phyloP scores from a whole-genome alignment of 1,284 basidiomycete species.

The Pisolithus thermaeus region DNA sequence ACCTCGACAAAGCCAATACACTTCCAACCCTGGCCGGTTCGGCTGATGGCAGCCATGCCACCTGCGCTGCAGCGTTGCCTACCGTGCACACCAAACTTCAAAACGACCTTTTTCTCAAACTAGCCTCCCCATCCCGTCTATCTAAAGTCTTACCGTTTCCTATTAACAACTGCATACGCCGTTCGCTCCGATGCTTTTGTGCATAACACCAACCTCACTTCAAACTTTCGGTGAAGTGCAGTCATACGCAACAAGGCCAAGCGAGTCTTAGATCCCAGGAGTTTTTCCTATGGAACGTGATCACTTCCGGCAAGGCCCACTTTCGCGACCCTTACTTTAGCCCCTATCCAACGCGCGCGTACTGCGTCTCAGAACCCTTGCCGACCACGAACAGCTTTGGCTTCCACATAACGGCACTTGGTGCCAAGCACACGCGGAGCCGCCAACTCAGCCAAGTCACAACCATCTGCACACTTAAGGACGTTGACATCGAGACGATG shows the following conservation, averaged over 20 bases:
- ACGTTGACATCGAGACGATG: slow-evolving; percentile 1
- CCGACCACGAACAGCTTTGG: not conserved
- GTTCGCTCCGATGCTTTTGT: not conserved
- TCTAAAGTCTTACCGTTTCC: not conserved
- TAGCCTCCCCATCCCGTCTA: not conserved
- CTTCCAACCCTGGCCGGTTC: no score
- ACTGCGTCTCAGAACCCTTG: not conserved
- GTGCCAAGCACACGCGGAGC: slow-evolving; percentile 3
- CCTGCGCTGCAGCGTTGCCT: no score
- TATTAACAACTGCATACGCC: not conserved
- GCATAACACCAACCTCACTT: not conserved
- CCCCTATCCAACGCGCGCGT: not conserved
- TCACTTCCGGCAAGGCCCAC: not conserved
- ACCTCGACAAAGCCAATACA: no score
- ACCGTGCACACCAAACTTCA: not conserved
- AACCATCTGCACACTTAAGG: slow-evolving; percentile 2
- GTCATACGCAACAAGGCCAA: slow-evolving; percentile 9
- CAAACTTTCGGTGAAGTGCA: slow-evolving; percentile 5
- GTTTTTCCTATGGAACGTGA: slow-evolving; percentile 7
- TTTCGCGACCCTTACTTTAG: not conserved
- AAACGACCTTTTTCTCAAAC: not conserved
- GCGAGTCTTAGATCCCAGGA: slow-evolving; percentile 6
- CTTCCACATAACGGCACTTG: slow-evolving; percentile 4
- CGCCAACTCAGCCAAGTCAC: not conserved
- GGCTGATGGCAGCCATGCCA: no score